Conservation (phyloP, 192 early-diverging fungal genomes). For the Coemansia sp. region DNA sequence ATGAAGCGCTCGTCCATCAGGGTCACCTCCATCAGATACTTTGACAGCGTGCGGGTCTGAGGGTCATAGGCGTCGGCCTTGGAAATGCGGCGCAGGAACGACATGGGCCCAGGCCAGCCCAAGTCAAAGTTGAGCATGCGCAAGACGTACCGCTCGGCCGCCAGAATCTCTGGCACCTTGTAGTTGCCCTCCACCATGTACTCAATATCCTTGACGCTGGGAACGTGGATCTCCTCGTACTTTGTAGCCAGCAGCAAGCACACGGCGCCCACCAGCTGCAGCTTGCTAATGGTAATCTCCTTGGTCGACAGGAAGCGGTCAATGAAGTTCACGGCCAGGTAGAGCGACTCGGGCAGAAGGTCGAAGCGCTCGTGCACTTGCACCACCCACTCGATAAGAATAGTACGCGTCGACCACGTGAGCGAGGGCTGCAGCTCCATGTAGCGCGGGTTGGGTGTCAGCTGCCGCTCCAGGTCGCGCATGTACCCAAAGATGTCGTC, state of each 20-base stretch:
- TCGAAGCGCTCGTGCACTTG: conserved; percentile 90
- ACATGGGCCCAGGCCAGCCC: conserved; percentile 84
- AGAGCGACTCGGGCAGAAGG: conserved; percentile 92
- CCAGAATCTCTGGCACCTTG: conserved; percentile 79
- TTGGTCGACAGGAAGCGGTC: conserved; percentile 91
- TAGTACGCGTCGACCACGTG: conserved; percentile 85
- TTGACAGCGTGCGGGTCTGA: conserved; percentile 87
- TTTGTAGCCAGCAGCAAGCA: conserved; percentile 89
- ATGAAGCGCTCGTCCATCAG: conserved; percentile 86
- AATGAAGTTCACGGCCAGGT: conserved; percentile 87
- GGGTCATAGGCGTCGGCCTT: conserved; percentile 89
- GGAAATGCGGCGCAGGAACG: conserved; percentile 83
- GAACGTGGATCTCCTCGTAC: conserved; percentile 90
- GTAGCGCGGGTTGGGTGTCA: conserved; percentile 79
- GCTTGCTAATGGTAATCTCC: conserved; percentile 77
- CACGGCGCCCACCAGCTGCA: conserved; percentile 93
- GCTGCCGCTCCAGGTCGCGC: conserved; percentile 68
- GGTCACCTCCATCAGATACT: conserved; percentile 95
- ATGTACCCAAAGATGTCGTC: conserved; percentile 91
- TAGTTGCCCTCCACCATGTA: conserved; percentile 81
- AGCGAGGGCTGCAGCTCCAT: conserved; percentile 83
- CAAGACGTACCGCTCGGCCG: conserved; percentile 90
- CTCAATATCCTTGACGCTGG: conserved; percentile 78
- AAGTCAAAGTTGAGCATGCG: conserved; percentile 83
- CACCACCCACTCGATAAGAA: conserved; percentile 93